Evolutionary conservation across 78 protist species (phyloP).

Genomic region (Polysphondylium violaceum): DNA sequence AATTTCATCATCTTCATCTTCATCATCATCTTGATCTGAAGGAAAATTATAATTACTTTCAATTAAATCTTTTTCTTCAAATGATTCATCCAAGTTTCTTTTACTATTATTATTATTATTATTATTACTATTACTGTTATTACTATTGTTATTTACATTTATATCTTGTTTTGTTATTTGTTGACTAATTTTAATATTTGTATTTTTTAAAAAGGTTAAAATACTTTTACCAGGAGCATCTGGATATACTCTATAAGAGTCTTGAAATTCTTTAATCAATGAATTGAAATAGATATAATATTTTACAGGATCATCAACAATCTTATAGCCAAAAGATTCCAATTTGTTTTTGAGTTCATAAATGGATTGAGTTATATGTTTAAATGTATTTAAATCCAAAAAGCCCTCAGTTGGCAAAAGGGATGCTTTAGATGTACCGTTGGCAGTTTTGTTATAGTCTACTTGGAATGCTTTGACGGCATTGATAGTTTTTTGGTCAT

Average conservation of each 20-base stretch:
- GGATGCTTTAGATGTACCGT: background rate
- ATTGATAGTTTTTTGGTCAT: constrained; percentile 65
- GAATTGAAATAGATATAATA: constrained; percentile 16
- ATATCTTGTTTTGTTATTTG: background rate
- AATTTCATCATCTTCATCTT: constrained; percentile 12
- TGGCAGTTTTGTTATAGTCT: constrained; percentile 17
- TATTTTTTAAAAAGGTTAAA: constrained; percentile 20
- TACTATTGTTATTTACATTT: background rate
- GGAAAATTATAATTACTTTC: constrained; percentile 2
- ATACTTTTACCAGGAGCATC: constrained; percentile 79
- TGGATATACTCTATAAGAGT: constrained; percentile 39
- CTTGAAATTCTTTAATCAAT: constrained; percentile 48
- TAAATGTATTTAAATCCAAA: constrained; percentile 35
- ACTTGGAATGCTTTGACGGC: constrained; percentile 74
- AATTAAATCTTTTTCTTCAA: background rate
- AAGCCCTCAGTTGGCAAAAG: constrained; percentile 33
- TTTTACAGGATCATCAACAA: constrained; percentile 43
- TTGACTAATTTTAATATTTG: background rate
- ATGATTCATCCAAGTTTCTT: background rate
- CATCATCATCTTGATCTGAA: constrained; percentile 29
- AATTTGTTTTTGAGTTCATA: constrained; percentile 9
- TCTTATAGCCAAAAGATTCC: constrained; percentile 5
- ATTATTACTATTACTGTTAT: background rate
- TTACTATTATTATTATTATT: constrained; percentile 11
- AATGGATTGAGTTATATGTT: constrained; percentile 20